phyloP scores from a whole-genome alignment of 2,329 filamentous ascomycete species.

The Xylariales sp. region DNA sequence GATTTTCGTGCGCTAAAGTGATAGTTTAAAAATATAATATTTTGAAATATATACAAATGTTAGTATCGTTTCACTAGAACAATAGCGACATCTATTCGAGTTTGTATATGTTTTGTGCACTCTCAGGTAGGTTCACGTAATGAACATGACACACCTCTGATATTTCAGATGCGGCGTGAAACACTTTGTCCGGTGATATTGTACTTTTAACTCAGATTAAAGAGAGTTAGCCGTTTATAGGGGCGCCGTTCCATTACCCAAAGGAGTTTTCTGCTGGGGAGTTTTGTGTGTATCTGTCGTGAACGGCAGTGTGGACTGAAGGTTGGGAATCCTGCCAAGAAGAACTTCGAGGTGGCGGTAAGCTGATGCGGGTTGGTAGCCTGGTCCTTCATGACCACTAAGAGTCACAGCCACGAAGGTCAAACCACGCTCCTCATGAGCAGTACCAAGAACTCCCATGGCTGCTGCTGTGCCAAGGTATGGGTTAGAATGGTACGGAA shows the following conservation, averaged over 20 bases:
- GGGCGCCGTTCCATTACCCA: not conserved
- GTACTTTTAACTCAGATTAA: too few species aligned
- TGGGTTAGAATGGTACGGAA: slow-evolving; percentile 54
- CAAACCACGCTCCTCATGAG: slow-evolving; percentile 68
- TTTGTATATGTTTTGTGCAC: too few species aligned
- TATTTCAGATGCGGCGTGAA: too few species aligned
- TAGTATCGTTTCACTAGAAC: too few species aligned
- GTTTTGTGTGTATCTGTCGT: slow-evolving; percentile 6
- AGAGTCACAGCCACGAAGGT: slow-evolving; percentile 61
- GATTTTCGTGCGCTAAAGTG: too few species aligned
- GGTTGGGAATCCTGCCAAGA: slow-evolving; percentile 56
- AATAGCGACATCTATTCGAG: too few species aligned
- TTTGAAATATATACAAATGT: too few species aligned
- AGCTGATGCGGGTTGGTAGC: slow-evolving; percentile 60
- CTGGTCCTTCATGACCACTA: slow-evolving; percentile 59
- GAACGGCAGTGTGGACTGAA: slow-evolving; percentile 5
- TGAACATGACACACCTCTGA: too few species aligned
- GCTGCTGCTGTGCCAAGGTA: slow-evolving; percentile 42
- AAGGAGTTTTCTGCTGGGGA: not conserved
- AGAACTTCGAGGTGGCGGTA: slow-evolving; percentile 69
- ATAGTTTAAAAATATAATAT: too few species aligned
- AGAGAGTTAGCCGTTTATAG: too few species aligned
- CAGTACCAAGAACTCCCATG: slow-evolving; percentile 61
- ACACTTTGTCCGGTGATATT: too few species aligned
- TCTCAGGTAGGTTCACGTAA: too few species aligned